A percentile compares a stretch with the other conserved stretches of the same genome.
Evolutionary conservation across 1,284 basidiomycete genomes (phyloP).

Genomic region (Moesziomyces sp.): DNA sequence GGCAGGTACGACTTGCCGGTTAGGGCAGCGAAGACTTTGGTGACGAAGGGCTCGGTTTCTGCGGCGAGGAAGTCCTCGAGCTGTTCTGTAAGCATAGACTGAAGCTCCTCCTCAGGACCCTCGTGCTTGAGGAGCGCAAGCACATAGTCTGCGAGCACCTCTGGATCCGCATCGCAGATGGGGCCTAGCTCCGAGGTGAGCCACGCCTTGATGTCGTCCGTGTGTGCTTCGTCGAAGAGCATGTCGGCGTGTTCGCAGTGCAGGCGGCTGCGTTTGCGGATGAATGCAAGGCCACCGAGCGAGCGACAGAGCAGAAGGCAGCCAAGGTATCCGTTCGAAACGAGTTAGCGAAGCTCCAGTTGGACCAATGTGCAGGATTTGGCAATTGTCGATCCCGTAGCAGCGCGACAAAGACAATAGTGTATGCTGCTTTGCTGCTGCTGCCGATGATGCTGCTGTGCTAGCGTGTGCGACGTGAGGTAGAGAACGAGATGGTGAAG

Average conservation of each 20-base stretch:
- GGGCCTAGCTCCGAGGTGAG: constrained; percentile 60
- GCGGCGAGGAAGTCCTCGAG: constrained; percentile 92
- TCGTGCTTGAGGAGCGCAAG: constrained; percentile 93
- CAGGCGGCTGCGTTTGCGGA: neutral
- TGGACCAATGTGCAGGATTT: no score
- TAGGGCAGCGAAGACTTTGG: constrained; percentile 81
- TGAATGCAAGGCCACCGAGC: neutral
- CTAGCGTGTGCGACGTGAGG: no score
- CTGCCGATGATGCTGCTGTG: no score
- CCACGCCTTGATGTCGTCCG: constrained; percentile 59
- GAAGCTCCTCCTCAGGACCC: constrained; percentile 82
- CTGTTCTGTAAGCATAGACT: constrained; percentile 79
- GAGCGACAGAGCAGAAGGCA: no score
- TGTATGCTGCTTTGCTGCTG: no score
- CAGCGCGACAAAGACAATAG: no score
- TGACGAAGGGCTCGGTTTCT: constrained; percentile 81
- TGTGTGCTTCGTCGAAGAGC: constrained; percentile 54
- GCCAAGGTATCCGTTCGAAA: no score
- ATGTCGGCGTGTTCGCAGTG: constrained; percentile 1
- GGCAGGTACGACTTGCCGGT: constrained; percentile 51
- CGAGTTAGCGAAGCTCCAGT: no score
- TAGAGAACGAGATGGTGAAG: no score
- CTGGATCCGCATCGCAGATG: constrained; percentile 90
- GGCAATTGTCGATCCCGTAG: no score
- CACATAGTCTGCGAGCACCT: constrained; percentile 91